phyloP scores from a whole-genome alignment of 176 grass and related monocot species.

The Zizania latifolia region DNA sequence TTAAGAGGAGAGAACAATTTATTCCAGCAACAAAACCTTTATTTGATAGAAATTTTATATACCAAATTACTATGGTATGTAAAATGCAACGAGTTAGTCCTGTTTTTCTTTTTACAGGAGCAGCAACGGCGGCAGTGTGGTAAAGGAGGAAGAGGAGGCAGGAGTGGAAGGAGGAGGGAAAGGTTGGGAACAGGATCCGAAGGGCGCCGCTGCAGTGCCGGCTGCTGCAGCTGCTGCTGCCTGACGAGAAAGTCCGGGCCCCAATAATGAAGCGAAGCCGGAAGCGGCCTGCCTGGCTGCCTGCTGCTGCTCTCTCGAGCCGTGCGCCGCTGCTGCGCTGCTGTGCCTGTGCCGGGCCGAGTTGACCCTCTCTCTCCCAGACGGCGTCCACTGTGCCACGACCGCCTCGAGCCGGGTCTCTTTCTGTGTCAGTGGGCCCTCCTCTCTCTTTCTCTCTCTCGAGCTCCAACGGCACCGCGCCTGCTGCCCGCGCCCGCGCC shows the following conservation, averaged over 20 bases:
- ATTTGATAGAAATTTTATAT: too few relatives aligned
- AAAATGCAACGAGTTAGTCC: background rate
- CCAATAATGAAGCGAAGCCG: conserved; percentile 38
- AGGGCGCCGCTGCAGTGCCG: conserved; percentile 39
- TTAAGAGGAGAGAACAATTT: too few relatives aligned
- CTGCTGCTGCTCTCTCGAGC: conserved; percentile 36
- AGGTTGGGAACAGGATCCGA: conserved; percentile 40
- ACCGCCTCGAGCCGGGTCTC: conserved; percentile 11
- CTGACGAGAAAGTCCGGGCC: conserved; percentile 31
- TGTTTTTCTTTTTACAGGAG: background rate
- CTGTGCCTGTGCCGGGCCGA: conserved; percentile 2
- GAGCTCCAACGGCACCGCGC: background rate
- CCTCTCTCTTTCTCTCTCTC: too few relatives aligned
- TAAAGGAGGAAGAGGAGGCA: background rate
- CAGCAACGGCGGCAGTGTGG: background rate
- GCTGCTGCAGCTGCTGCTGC: background rate
- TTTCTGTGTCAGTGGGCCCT: conserved; percentile 12
- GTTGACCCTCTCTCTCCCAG: conserved; percentile 19
- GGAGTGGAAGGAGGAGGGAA: background rate
- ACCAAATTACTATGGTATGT: too few relatives aligned
- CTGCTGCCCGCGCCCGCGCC: background rate
- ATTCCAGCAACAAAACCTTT: too few relatives aligned
- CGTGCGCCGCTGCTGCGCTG: conserved; percentile 37
- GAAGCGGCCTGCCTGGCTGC: background rate
- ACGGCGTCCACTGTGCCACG: conserved; percentile 1